Conservation (phyloP, 345 rosid species). For the Euphorbia tirucalli region DNA sequence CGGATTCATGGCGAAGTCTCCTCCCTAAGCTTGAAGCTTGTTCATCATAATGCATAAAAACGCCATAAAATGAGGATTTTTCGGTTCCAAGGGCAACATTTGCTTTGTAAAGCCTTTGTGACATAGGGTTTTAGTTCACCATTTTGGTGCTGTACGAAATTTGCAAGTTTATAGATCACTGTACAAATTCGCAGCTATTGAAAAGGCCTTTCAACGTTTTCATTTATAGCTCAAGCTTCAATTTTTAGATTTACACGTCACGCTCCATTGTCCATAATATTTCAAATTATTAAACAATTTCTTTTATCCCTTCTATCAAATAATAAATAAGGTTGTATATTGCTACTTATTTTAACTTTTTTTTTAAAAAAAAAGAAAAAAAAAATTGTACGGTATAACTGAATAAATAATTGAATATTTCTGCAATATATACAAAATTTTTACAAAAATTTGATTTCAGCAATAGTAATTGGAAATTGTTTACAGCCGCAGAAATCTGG, state of each 20-base stretch:
- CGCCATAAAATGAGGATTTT: conserved; percentile 13
- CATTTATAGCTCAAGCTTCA: background rate
- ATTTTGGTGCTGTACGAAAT: conserved; percentile 16
- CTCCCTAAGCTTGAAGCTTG: conserved; percentile 92
- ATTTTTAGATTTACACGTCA: background rate
- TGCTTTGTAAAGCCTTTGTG: conserved; percentile 18
- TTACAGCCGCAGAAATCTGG: conserved; percentile 4
- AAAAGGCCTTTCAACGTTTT: conserved; percentile 2
- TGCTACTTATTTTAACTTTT: no score
- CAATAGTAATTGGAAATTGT: no score
- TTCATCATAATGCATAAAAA: conserved; percentile 20
- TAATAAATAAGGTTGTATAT: no score
- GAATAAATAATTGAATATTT: no score
- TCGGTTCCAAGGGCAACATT: background rate
- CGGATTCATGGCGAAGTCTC: conserved; percentile 96
- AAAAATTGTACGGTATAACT: no score
- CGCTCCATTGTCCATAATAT: background rate
- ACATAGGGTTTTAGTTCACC: conserved; percentile 16
- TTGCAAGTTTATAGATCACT: conserved; percentile 9
- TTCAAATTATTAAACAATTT: no score
- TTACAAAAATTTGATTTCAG: no score
- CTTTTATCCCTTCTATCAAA: no score
- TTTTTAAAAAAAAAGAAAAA: no score
- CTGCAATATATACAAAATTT: no score
- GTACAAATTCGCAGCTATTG: conserved; percentile 25